A percentile compares a stretch with the other conserved stretches of the same genome.
Conservation (phyloP, 2,329 filamentous ascomycete genomes). For the Verticillium zaregamsianum region DNA sequence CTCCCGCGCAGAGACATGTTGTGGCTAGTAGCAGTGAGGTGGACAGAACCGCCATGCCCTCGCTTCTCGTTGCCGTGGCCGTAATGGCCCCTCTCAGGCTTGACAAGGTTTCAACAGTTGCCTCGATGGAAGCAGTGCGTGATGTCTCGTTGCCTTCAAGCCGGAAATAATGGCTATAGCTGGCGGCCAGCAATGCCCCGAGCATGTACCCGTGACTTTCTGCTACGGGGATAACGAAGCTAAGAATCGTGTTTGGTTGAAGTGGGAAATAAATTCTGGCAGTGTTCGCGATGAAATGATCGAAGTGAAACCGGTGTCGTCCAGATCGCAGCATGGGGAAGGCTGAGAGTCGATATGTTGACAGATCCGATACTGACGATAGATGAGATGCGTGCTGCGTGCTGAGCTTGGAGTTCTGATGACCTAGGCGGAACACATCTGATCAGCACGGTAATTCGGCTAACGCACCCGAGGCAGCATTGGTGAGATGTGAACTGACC, state of each 20-base stretch:
- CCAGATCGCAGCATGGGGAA: neutral
- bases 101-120: neutral
- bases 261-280: neutral
- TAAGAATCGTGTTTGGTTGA: neutral
- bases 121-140: neutral
- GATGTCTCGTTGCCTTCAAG: neutral
- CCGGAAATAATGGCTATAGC: neutral
- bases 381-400: neutral
- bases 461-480: no score
- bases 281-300: neutral
- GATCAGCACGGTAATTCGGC: no score
- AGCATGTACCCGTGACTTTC: neutral
- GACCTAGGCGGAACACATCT: neutral
- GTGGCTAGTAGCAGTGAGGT: neutral
- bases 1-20: neutral
- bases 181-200: neutral
- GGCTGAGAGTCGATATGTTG: neutral
- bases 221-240: neutral
- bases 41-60: neutral
- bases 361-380: neutral
- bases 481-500: no score
- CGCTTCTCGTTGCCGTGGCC: neutral
- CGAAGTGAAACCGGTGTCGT: neutral
- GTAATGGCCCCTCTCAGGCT: neutral
- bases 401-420: neutral